Conservation (phyloP, 1,284 basidiomycete species). For the Ganoderma lingzhi region DNA sequence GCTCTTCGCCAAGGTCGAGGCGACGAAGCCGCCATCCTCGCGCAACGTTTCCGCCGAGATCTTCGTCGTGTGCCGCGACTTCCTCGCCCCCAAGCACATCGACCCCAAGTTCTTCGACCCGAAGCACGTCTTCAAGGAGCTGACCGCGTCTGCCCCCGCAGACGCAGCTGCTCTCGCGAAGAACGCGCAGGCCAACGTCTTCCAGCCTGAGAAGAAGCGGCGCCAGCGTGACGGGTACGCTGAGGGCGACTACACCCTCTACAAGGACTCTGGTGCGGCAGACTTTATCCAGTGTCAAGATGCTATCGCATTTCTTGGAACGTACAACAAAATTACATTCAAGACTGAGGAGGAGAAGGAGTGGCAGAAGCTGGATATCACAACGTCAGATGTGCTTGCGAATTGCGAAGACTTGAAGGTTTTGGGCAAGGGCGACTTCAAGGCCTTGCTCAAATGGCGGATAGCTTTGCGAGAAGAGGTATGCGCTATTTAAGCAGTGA, state of each 20-base stretch:
- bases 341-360: slow-evolving; percentile 85
- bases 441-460: slow-evolving; percentile 93
- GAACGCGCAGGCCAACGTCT: slow-evolving; percentile 87
- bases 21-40: slow-evolving; percentile 98
- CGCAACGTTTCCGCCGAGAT: slow-evolving; percentile 99
- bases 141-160: slow-evolving; percentile 59
- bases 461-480: slow-evolving; percentile 85
- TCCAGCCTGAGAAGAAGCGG: slow-evolving; percentile 97
- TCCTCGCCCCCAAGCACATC: slow-evolving; percentile 94
- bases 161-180: slow-evolving; percentile 60
- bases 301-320: slow-evolving; percentile 85
- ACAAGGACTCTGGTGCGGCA: slow-evolving; percentile 76
- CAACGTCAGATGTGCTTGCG: slow-evolving; percentile 81
- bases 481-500: slow-evolving; percentile 22
- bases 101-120: slow-evolving; percentile 99
- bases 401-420: slow-evolving; percentile 96
- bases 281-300: slow-evolving; percentile 82
- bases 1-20: slow-evolving; percentile 96
- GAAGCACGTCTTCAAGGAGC: slow-evolving; percentile 97
- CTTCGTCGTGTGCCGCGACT: slow-evolving; percentile 98
- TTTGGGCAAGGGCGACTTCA: slow-evolving; percentile 97
- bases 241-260: slow-evolving; percentile 94
- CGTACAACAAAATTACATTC: slow-evolving; percentile 88
- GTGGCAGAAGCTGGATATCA: slow-evolving; percentile 81
- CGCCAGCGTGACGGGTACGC: slow-evolving; percentile 95